Base-by-base conservation (phyloP, 2,329 filamentous ascomycete species). In the Ophiosphaerella herpotricha region DNA sequence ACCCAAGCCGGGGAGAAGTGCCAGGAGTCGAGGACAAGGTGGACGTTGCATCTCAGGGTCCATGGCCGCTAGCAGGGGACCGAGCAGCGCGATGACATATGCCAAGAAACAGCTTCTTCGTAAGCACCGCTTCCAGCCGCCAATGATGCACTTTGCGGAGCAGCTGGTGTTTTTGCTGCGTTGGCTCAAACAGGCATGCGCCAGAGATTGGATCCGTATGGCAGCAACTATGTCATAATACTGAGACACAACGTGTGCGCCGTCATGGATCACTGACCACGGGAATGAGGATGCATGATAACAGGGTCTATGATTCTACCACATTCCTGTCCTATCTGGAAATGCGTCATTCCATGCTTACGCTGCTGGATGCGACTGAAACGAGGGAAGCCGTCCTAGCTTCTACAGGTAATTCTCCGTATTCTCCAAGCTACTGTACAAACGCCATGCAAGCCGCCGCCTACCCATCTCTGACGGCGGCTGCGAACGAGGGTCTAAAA, bases 401-500 rank as follows among this genome's bases (percentile, higher is more conserved):
- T 35, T 38, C n/a, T 44, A 41, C 46, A 41, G 55, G 44, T 44
- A 47, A 39, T 31, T 21, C 38, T 47, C 38, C 48, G 50, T 50
- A 41, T 43, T 47, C 52, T 52, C 44, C 26, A 54, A 43, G 48
- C 54, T 70, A 72, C 59, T 71, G 56, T 72, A 72, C 68, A 72
- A 71, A 59, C 51, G 63, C 68, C 58, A 64, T 70, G 64, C 65
- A 55, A 49, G 47, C 60, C 60, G 51, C 47, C 33, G 37, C 47
- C 47, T 50, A 38, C 36, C 29, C 42, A 48, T 44, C 39, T 47
- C 57, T 46, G 52, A 50, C 43, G 21, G 21, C 43, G 52, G 58
- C 41, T 61, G 64, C 66, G 56, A 71, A 63, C 41, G 69, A 72
- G 67, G 51, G 68, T 72, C 66, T 71, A 72, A 68, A 68, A 64